Conservation (phyloP, 1,284 basidiomycete genomes). For the Ustilago trichophora region DNA sequence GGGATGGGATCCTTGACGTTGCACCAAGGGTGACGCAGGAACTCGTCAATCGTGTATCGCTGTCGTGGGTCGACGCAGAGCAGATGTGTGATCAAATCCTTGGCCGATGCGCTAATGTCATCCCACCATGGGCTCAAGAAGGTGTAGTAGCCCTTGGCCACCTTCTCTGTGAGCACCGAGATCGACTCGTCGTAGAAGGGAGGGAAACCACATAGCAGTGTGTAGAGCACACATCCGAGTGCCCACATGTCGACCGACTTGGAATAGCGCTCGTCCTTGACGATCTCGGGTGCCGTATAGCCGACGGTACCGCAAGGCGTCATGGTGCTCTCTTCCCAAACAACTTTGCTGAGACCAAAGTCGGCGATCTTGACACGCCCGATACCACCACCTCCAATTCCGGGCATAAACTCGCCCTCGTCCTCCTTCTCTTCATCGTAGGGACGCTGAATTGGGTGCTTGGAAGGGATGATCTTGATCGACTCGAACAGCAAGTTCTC, state of each 20-base stretch:
- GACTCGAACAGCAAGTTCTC: conserved; percentile 95
- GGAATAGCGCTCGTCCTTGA: conserved; percentile 98
- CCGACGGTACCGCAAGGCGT: conserved; percentile 99
- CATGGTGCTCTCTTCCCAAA: conserved; percentile 99
- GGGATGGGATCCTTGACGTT: conserved; percentile 68
- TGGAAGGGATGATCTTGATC: conserved; percentile 91
- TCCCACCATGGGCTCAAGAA: conserved; percentile 99
- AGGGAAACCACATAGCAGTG: conserved; percentile 96
- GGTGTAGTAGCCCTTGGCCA: conserved; percentile 95
- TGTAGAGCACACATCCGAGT: conserved; percentile 96
- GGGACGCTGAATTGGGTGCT: conserved; percentile 75
- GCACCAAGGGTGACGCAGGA: conserved; percentile 96
- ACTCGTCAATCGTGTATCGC: conserved; percentile 97
- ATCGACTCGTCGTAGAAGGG: conserved; percentile 99
- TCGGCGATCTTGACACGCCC: conserved; percentile 98
- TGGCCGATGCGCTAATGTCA: conserved; percentile 86
- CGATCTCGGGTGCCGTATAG: conserved; percentile 99
- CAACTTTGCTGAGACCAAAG: conserved; percentile 96
- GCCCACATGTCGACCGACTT: conserved; percentile 99
- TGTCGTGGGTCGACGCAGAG: conserved; percentile 94
- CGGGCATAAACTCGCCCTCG: conserved; percentile 92
- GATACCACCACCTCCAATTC: conserved; percentile 94
- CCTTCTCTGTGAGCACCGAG: conserved; percentile 96
- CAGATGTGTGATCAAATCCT: conserved; percentile 93
- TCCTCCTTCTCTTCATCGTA: conserved; percentile 99